These are phyloP conservation scores for Mariannaea elegans DNA, from an alignment of 2,329 filamentous ascomycete species.

Conservation along the genomic window DNA sequence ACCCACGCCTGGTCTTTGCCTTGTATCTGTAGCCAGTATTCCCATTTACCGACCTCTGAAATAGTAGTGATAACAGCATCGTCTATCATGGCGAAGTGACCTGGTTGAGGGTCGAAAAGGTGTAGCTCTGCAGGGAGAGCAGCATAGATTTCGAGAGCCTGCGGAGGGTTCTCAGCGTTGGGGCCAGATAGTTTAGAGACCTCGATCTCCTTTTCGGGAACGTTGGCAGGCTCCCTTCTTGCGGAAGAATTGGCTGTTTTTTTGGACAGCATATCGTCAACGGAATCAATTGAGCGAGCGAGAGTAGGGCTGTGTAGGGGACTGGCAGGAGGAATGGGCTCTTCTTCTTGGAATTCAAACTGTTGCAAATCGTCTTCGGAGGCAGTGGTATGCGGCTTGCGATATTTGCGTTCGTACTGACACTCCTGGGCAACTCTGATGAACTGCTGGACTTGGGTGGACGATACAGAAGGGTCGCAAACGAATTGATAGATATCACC, in stretches of 20 bases:
- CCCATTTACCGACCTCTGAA: slow-evolving; percentile 87
- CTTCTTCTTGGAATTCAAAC: slow-evolving; percentile 78
- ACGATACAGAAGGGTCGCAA: slow-evolving; percentile 78
- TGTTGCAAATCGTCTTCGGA: slow-evolving; percentile 82
- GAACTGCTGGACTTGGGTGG: slow-evolving; percentile 80
- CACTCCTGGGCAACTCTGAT: slow-evolving; percentile 87
- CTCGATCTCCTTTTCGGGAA: slow-evolving; percentile 46
- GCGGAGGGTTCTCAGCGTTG: slow-evolving; percentile 60
- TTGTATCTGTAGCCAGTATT: slow-evolving; percentile 92
- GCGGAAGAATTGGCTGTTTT: slow-evolving; percentile 56
- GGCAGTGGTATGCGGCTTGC: slow-evolving; percentile 80
- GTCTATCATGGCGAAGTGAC: slow-evolving; percentile 86
- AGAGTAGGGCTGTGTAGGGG: slow-evolving; percentile 68
- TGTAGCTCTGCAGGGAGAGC: slow-evolving; percentile 86
- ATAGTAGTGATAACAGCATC: slow-evolving; percentile 79
- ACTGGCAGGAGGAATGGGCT: slow-evolving; percentile 71
- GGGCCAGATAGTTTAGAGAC: slow-evolving; percentile 33
- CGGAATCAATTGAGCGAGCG: slow-evolving; percentile 62
- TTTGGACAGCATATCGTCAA: slow-evolving; percentile 65
- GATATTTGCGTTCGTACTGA: slow-evolving; percentile 97
- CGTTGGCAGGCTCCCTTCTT: slow-evolving; percentile 52
- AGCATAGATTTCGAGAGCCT: slow-evolving; percentile 75
- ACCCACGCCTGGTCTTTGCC: slow-evolving; percentile 83
- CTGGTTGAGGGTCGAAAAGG: slow-evolving; percentile 88
- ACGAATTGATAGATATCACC: slow-evolving; percentile 99